Percentiles rank a stretch among this genome's conserved stretches.
Evolutionary conservation across 495 filamentous ascomycete species (phyloP).

Genomic region (Apodospora peruviana): DNA sequence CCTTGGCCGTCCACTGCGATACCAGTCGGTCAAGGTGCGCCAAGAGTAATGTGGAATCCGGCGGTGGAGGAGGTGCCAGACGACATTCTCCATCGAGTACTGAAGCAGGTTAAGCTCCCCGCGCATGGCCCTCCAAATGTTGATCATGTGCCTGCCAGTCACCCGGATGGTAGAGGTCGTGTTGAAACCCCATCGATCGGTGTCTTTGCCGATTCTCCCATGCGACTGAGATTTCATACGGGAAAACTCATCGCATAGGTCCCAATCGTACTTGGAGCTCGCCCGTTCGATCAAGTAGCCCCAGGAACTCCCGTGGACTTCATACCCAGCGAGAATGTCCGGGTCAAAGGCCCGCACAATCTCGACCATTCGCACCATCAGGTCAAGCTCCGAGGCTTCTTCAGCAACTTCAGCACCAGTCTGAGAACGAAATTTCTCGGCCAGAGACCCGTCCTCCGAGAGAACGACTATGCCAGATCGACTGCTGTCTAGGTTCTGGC

Average conservation of each 20-base stretch:
- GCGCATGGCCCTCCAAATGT: conserved; percentile 95
- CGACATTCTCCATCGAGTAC: conserved; percentile 96
- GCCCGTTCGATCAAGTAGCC: conserved; percentile 93
- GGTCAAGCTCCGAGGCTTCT: conserved; percentile 74
- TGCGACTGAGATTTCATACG: conserved; percentile 77
- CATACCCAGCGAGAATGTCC: conserved; percentile 91
- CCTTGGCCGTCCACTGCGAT: conserved; percentile 56
- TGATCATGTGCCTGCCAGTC: conserved; percentile 92
- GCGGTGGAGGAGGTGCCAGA: conserved; percentile 85
- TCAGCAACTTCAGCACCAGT: conserved; percentile 58
- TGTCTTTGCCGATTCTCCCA: conserved; percentile 77
- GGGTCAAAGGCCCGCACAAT: conserved; percentile 82
- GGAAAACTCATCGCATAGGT: conserved; percentile 85
- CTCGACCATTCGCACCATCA: conserved; percentile 77
- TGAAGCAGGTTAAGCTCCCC: conserved; percentile 84
- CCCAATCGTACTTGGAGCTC: conserved; percentile 76
- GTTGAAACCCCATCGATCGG: conserved; percentile 87
- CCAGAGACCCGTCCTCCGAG: conserved; percentile 51
- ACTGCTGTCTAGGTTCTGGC: conserved; percentile 30
- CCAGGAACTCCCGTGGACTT: conserved; percentile 91
- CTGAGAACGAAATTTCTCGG: conserved; percentile 40
- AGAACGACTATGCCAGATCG: conserved; percentile 59
- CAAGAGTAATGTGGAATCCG: conserved; percentile 86
- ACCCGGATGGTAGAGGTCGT: conserved; percentile 81
- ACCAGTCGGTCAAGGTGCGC: conserved; percentile 75